A percentile compares a stretch with the other conserved stretches of the same genome.
Conservation (phyloP, 2,329 filamentous ascomycete genomes). For the Juglanconis sp. region DNA sequence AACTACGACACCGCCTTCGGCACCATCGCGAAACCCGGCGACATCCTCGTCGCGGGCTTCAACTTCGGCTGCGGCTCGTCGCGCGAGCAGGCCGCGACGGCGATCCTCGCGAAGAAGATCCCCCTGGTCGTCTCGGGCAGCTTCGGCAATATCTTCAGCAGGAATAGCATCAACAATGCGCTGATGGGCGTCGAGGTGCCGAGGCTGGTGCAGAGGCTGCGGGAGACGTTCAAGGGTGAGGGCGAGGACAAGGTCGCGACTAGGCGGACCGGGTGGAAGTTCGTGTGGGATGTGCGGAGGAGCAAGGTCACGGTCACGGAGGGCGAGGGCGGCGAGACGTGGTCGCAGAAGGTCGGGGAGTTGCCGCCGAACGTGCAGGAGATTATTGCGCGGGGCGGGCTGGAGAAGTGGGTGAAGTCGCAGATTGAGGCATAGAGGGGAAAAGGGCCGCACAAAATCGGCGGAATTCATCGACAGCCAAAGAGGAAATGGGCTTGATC, state of each 20-base stretch:
- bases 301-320: constrained; percentile 71
- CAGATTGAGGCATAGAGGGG: constrained; percentile 46
- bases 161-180: constrained; percentile 79
- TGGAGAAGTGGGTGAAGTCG: constrained; percentile 80
- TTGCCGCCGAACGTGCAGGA: constrained; percentile 83
- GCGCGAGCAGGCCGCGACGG: constrained; percentile 84
- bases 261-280: constrained; percentile 75
- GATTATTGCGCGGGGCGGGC: constrained; percentile 72
- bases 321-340: constrained; percentile 61
- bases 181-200: constrained; percentile 71
- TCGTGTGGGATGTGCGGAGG: constrained; percentile 75
- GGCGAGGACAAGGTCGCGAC: constrained; percentile 53
- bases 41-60: constrained; percentile 82
- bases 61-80: constrained; percentile 85
- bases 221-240: constrained; percentile 50
- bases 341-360: constrained; percentile 80
- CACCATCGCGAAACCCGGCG: constrained; percentile 59
- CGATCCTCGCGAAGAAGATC: constrained; percentile 77
- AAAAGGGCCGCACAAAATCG: too few relatives aligned
- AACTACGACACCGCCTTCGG: constrained; percentile 82
- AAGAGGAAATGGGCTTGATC: background rate
- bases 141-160: constrained; percentile 79
- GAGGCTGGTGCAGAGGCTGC: constrained; percentile 60
- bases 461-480: background rate
- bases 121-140: constrained; percentile 76